phyloP scores from a whole-genome alignment of 495 filamentous ascomycete genomes.

The Xylaria cubensis region DNA sequence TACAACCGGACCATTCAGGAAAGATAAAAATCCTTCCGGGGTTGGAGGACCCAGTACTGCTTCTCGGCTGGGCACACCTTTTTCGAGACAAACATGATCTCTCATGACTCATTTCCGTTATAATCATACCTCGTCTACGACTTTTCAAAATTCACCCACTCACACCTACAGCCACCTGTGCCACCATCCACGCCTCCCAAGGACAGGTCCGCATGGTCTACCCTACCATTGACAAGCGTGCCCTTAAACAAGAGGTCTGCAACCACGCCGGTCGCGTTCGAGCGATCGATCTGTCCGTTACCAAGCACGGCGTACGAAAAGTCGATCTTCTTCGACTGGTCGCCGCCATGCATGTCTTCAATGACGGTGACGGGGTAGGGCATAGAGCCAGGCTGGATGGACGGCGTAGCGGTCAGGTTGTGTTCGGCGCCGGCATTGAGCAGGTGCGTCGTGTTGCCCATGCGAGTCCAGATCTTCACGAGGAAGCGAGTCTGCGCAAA shows the following conservation, averaged over 20 bases:
- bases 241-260: constrained; percentile 69
- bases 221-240: constrained; percentile 50
- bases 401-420: constrained; percentile 34
- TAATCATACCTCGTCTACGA: constrained; percentile 1
- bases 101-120: not conserved
- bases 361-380: constrained; percentile 86
- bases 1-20: not conserved
- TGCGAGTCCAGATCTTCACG: constrained; percentile 88
- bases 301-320: constrained; percentile 73
- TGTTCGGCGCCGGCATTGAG: constrained; percentile 31
- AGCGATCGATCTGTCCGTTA: constrained; percentile 56
- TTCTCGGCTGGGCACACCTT: not conserved
- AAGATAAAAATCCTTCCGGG: not conserved
- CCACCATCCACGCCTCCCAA: constrained; percentile 73
- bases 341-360: constrained; percentile 80
- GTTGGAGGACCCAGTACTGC: not conserved
- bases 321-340: constrained; percentile 65
- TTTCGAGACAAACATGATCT: not conserved
- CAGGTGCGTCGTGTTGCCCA: constrained; percentile 54
- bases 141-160: constrained; percentile 71
- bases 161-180: constrained; percentile 74
- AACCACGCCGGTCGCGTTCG: constrained; percentile 59
- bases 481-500: constrained; percentile 85
- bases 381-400: constrained; percentile 70
- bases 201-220: constrained; percentile 53